phyloP scores from a whole-genome alignment of 768 basidiomycete genomes.

The Hortiboletus campestris region DNA sequence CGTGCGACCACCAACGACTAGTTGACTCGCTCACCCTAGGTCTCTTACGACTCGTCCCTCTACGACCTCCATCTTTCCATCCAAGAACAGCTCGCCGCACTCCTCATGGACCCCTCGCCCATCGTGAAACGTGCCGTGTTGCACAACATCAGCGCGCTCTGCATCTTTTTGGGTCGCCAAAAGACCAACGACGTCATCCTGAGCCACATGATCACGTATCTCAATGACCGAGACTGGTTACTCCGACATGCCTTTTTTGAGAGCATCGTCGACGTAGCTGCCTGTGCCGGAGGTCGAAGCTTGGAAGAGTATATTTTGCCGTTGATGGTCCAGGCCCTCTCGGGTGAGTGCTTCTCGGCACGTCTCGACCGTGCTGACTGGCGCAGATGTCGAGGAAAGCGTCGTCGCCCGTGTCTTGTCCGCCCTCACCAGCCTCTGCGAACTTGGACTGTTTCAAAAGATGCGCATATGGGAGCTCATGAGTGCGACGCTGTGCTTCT shows the following conservation, averaged over 20 bases:
- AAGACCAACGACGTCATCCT: constrained; percentile 93
- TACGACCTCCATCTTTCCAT: constrained; percentile 82
- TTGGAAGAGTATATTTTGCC: constrained; percentile 97
- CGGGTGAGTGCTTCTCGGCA: constrained; percentile 51
- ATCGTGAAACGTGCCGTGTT: constrained; percentile 90
- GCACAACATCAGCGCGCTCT: constrained; percentile 82
- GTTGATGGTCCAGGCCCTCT: constrained; percentile 91
- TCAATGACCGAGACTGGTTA: constrained; percentile 92
- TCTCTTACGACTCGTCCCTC: constrained; percentile 86
- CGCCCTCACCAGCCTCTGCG: constrained; percentile 84
- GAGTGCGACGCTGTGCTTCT: constrained; percentile 81
- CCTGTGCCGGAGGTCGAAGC: constrained; percentile 87
- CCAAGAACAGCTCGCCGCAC: constrained; percentile 81
- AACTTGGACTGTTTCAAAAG: constrained; percentile 87
- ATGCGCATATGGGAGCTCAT: constrained; percentile 98
- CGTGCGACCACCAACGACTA: background rate
- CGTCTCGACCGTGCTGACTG: constrained; percentile 4
- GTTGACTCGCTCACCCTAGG: constrained; percentile 42
- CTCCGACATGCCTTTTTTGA: constrained; percentile 92
- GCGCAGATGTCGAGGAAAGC: constrained; percentile 87
- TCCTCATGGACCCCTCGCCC: constrained; percentile 86
- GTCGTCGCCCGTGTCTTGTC: constrained; percentile 90
- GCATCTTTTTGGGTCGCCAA: constrained; percentile 90
- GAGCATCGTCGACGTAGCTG: constrained; percentile 92
- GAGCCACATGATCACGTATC: constrained; percentile 81